Percentiles rank a stretch among this genome's conserved stretches.
These are phyloP conservation scores for Epipyxis sp. DNA, from an alignment of 108 stramenopile genomes.

Conservation along the genomic window DNA sequence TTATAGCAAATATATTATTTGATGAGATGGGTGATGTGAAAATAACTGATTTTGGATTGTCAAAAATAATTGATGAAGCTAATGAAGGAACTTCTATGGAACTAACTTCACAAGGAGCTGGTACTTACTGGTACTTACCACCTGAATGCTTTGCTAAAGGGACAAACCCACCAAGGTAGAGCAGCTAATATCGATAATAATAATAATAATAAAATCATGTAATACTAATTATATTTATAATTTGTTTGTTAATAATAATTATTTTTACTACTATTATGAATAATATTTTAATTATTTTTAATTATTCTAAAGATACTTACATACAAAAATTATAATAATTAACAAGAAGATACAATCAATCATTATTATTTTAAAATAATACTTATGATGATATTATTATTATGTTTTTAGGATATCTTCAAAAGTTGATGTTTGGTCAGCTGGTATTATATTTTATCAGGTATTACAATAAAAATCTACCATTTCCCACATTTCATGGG, in stretches of 20 bases:
- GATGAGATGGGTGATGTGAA: slow-evolving; percentile 90
- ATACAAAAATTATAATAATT: too few relatives aligned
- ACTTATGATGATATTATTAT: too few relatives aligned
- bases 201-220: too few relatives aligned
- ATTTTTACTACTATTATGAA: too few relatives aligned
- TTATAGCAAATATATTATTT: slow-evolving; percentile 80
- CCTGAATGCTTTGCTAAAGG: slow-evolving; percentile 92
- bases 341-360: too few relatives aligned
- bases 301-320: too few relatives aligned
- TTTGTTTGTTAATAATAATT: too few relatives aligned
- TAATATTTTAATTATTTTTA: too few relatives aligned
- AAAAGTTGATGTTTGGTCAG: slow-evolving; percentile 98
- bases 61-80: slow-evolving; percentile 52
- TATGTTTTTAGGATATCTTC: too few relatives aligned
- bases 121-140: slow-evolving; percentile 99
- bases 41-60: slow-evolving; percentile 97
- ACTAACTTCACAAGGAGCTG: slow-evolving; percentile 96
- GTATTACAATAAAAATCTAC: background rate
- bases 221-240: slow-evolving; percentile 13
- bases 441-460: slow-evolving; percentile 97
- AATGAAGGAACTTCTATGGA: slow-evolving; percentile 77
- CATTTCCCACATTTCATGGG: background rate
- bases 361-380: too few relatives aligned
- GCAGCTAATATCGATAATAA: too few relatives aligned
- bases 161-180: background rate